Evolutionary conservation across 164 flowering plant species (phyloP).

Genomic region (Platanus orientalis): DNA sequence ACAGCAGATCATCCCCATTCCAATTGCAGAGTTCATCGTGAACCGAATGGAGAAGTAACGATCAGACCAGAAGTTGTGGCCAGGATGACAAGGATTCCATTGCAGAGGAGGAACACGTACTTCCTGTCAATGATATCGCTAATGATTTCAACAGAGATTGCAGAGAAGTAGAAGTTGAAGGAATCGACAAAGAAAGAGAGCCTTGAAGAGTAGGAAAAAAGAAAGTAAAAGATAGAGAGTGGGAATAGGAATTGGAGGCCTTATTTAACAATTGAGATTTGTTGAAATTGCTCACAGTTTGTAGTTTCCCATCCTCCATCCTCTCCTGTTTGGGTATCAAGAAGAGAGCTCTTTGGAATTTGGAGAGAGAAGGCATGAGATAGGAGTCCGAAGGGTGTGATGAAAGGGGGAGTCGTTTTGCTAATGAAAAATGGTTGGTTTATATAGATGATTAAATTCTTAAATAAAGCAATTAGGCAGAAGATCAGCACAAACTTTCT

Average conservation of each 20-base stretch:
- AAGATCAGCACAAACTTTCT: too few species aligned
- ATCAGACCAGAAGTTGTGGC: slow-evolving; percentile 29
- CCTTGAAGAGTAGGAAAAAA: slow-evolving; percentile 21
- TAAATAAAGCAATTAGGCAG: too few species aligned
- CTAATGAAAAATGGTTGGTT: not conserved
- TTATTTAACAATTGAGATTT: slow-evolving; percentile 11
- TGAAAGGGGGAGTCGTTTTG: not conserved
- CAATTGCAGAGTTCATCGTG: not conserved
- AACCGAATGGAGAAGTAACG: slow-evolving; percentile 1
- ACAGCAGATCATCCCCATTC: not conserved
- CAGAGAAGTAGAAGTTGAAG: slow-evolving; percentile 17
- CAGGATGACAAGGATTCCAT: slow-evolving; percentile 50
- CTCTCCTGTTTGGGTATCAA: not conserved
- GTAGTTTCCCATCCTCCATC: slow-evolving; percentile 10
- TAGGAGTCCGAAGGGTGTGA: not conserved
- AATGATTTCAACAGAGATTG: slow-evolving; percentile 22
- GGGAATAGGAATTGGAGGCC: slow-evolving; percentile 19
- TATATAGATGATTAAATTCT: too few species aligned
- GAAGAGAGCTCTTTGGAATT: too few species aligned
- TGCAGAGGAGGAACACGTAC: slow-evolving; percentile 52
- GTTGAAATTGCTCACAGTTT: not conserved
- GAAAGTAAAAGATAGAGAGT: slow-evolving; percentile 23
- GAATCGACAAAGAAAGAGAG: slow-evolving; percentile 13
- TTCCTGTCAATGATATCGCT: slow-evolving; percentile 36
- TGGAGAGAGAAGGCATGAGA: too few species aligned